Evolutionary conservation across 345 rosid species (phyloP).

Genomic region (Acer campestre): DNA sequence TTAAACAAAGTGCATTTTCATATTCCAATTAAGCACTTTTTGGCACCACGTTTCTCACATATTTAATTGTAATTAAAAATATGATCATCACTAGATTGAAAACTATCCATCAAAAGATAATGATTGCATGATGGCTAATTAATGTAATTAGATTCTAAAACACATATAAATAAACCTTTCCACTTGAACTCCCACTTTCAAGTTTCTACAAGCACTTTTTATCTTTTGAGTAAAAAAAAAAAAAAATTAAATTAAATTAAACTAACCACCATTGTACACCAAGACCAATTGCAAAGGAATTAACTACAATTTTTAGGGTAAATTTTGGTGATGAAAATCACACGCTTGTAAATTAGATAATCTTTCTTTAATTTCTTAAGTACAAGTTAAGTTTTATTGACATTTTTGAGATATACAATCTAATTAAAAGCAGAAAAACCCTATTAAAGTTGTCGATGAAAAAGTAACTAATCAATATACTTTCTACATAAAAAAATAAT

Average conservation of each 20-base stretch:
- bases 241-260: neutral
- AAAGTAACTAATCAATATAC: no score
- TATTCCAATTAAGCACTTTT: neutral
- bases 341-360: neutral
- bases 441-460: no score
- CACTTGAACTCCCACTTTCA: slow-evolving; percentile 1
- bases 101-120: neutral
- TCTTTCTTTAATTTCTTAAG: neutral
- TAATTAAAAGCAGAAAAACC: no score
- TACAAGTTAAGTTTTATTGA: no score
- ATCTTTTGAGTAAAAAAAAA: slow-evolving; percentile 9
- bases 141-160: neutral
- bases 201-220: slow-evolving; percentile 1
- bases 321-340: neutral
- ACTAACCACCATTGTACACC: neutral
- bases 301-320: neutral
- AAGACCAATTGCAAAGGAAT: neutral
- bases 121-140: neutral
- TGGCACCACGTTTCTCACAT: neutral
- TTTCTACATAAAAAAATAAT: no score
- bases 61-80: neutral
- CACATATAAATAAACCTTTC: neutral
- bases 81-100: neutral
- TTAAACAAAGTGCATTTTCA: neutral
- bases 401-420: no score